Evolutionary conservation across 129 eudicot genomes (phyloP), one percentile per base, ranked within the genome.

Genomic region (Lactuca sativa): DNA sequence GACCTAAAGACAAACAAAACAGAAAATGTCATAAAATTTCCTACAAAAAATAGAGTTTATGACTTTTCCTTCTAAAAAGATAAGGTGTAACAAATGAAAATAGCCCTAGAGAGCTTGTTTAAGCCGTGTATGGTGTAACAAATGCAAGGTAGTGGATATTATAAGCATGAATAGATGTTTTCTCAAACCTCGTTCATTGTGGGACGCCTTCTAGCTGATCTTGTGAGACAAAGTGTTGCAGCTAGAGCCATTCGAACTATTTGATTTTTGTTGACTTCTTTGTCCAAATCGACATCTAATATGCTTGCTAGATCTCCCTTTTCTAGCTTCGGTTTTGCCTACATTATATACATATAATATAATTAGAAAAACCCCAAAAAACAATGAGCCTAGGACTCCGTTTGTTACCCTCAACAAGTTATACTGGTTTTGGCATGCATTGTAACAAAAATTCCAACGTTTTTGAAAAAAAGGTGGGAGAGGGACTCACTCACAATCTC

Each of bases 301-400:
- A 95, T 80, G 82, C 87, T 79, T 59, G 76, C 81, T 3, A 87
- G 66, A 88, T 95, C 90, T 9, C 90, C 83, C 30, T 74, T 82
- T 59, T 87, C 92, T 55, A 90, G 80, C 70, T 80, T 95, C 3
- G 92, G 96, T 75, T 83, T 95, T 58, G 99, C 99, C 98, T 92
- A 77, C 16, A 77, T 58, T 52, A 71, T 52, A 71, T 44, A 71
- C 37, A 61, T 10, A 30, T 32, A 14, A 51, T 32, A 49, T 37
- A 10, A 52, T 72, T 77, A 37, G 44, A 71, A 48, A 75, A n/a
- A 4, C 5, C 59, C 40, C 21, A 62, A 25, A 38, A 3, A 4
- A 67, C 7, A 8, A 4, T 8, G 44, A 4, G 14, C 13, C 51
- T 44, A 47, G 2, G 30, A 25, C 30, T 1, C 30, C 2, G 2